Base-by-base conservation (phyloP, 202 grass and related monocot species). In the Dendrocalamus latiflorus region DNA sequence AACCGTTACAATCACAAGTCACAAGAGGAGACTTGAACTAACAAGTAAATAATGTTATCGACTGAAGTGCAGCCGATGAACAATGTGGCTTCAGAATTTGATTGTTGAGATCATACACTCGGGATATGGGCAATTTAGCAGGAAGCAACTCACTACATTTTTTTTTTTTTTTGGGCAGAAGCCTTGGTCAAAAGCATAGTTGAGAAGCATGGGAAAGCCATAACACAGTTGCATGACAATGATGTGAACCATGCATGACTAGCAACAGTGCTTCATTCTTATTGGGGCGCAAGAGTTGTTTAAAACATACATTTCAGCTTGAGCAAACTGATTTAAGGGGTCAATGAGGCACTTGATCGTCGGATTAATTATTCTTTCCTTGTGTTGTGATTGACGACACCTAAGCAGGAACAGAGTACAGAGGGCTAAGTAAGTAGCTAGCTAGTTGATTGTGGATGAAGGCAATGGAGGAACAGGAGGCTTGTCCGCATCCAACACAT, bases 201-300 rank as follows among this genome's bases (percentile, higher is more conserved):
- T 81, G 87, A 85, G 82, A 89, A 66, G 83, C 77, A 86, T 81
- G 65, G 70, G 21, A 43, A 79, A 88, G 33, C n/a, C 69, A 75
- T 39, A 49, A 17, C 12, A 49, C n/a, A n/a, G 38, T 73, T 28
- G 3, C 70, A 89, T 20, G 45, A 67, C n/a, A 61, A 3, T 14
- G 85, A 82, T 44, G 5, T 7, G 45, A 2, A 44, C 36, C 26
- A 17, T 65, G 7, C 4, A 26, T 64, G 57, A 89, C 65, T 50
- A 72, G 47, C 11, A 77, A 77, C 65, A 85, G 83, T 58, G 1
- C n/a, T 72, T 81, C 72, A 47, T 57, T 81, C 72, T 62, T 69
- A 68, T 38, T 53, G 68, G 75, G 18, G 62, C 60, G 51, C 49
- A n/a, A 45, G 62, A 6, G 2, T 26, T 25, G 9, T 28, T 18